Conservation (phyloP, 2,329 filamentous ascomycete genomes). For the Gliomastix tumulicola region DNA sequence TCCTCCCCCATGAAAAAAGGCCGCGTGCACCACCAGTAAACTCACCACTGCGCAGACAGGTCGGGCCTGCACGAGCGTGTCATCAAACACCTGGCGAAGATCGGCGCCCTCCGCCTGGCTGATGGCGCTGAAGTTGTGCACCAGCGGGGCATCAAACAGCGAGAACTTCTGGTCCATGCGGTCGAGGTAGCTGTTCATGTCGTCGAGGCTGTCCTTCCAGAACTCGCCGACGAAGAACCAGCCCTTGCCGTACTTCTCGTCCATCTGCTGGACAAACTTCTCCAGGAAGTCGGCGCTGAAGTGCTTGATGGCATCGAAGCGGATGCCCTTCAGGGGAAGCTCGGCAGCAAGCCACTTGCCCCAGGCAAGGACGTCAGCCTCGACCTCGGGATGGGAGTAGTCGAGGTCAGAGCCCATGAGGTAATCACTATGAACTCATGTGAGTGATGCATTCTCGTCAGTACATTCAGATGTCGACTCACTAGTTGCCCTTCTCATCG, state of each 20-base stretch:
- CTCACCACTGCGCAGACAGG: slow-evolving; percentile 28
- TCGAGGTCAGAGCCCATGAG: slow-evolving; percentile 69
- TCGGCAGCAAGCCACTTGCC: slow-evolving; percentile 58
- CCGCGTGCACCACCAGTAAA: too few species aligned
- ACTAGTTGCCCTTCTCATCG: slow-evolving; percentile 56
- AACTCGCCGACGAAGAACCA: slow-evolving; percentile 31
- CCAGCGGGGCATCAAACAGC: slow-evolving; percentile 62
- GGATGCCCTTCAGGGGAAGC: slow-evolving; percentile 56
- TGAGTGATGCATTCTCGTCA: neutral
- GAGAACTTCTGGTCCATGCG: slow-evolving; percentile 48
- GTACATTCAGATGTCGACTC: slow-evolving; percentile 21
- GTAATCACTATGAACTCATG: slow-evolving; percentile 46
- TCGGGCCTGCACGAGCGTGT: slow-evolving; percentile 42
- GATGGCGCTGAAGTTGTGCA: slow-evolving; percentile 59
- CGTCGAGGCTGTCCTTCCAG: slow-evolving; percentile 27
- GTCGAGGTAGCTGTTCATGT: slow-evolving; percentile 21
- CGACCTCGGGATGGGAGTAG: slow-evolving; percentile 56
- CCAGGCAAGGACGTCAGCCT: slow-evolving; percentile 59
- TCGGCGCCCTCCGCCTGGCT: slow-evolving; percentile 51
- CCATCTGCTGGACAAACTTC: slow-evolving; percentile 54
- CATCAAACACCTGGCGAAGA: slow-evolving; percentile 56
- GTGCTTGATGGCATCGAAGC: slow-evolving; percentile 68
- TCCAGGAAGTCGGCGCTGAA: slow-evolving; percentile 60
- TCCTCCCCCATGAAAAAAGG: too few species aligned
- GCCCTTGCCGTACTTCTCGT: slow-evolving; percentile 29